These are phyloP conservation scores for Lentinula edodes DNA, from an alignment of 768 basidiomycete species.

Conservation along the genomic window DNA sequence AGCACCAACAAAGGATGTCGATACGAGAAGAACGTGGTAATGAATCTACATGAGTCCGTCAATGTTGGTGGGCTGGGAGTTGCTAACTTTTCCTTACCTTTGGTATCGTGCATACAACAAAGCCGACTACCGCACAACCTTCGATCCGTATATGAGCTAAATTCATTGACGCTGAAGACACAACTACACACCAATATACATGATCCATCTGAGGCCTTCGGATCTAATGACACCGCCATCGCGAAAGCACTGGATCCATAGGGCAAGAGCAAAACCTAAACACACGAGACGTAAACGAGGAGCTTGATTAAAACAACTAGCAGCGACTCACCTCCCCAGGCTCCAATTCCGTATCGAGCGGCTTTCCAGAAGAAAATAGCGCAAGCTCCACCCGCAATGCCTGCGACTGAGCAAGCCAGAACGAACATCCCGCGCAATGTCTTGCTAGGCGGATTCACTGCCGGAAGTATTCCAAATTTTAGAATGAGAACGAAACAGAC, in stretches of 20 bases:
- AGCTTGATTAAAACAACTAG: neutral
- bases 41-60: slow-evolving; percentile 44
- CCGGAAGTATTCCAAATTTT: slow-evolving; percentile 81
- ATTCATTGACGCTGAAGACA: slow-evolving; percentile 8
- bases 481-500: slow-evolving; percentile 84
- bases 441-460: slow-evolving; percentile 72
- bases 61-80: slow-evolving; percentile 11
- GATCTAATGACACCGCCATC: slow-evolving; percentile 75
- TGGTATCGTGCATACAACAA: slow-evolving; percentile 79
- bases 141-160: slow-evolving; percentile 14
- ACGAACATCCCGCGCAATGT: slow-evolving; percentile 89
- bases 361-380: slow-evolving; percentile 93
- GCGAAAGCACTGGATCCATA: slow-evolving; percentile 84
- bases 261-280: slow-evolving; percentile 72
- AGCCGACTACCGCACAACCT: slow-evolving; percentile 74
- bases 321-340: slow-evolving; percentile 24
- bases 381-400: slow-evolving; percentile 76
- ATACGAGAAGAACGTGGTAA: slow-evolving; percentile 79
- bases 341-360: slow-evolving; percentile 70
- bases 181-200: slow-evolving; percentile 65
- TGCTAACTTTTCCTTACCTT: slow-evolving; percentile 34
- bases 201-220: slow-evolving; percentile 82
- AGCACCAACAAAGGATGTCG: slow-evolving; percentile 87
- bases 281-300: slow-evolving; percentile 3
- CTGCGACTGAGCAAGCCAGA: slow-evolving; percentile 73